Evolutionary conservation across 2,329 filamentous ascomycete species (phyloP).

Genomic region (Cladosporium sp.): DNA sequence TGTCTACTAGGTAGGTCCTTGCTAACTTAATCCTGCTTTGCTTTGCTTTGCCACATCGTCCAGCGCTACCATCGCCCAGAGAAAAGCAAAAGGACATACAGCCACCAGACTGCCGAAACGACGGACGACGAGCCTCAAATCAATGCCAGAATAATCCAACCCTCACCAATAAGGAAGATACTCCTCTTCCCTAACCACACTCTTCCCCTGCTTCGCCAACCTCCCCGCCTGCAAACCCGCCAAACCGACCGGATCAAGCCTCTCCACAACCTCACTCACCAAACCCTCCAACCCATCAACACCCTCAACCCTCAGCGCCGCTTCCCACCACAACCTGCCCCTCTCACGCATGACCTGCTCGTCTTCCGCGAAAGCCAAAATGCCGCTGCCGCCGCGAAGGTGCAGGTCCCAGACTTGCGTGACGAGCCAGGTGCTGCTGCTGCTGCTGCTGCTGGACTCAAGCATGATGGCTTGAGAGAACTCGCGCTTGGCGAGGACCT

Average conservation of each 20-base stretch:
- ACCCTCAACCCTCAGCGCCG: conserved; percentile 13
- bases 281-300: neutral
- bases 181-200: neutral
- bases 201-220: neutral
- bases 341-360: conserved; percentile 6
- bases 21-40: no score
- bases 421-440: neutral
- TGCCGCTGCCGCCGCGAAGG: neutral
- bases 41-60: no score
- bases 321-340: conserved; percentile 22
- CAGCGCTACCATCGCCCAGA: no score
- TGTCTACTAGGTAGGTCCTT: no score
- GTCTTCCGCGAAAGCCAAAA: neutral
- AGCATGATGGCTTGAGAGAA: conserved; percentile 10
- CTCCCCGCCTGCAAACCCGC: neutral
- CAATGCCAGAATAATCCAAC: no score
- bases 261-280: neutral
- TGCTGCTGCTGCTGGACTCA: no score
- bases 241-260: neutral
- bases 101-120: no score
- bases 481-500: conserved; percentile 17
- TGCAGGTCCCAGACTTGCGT: conserved; percentile 6
- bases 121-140: no score
- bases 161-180: conserved; percentile 6
- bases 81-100: no score